These are phyloP conservation scores for Flaveria sonorensis DNA, from an alignment of 129 eudicot species.

Conservation along the genomic window DNA sequence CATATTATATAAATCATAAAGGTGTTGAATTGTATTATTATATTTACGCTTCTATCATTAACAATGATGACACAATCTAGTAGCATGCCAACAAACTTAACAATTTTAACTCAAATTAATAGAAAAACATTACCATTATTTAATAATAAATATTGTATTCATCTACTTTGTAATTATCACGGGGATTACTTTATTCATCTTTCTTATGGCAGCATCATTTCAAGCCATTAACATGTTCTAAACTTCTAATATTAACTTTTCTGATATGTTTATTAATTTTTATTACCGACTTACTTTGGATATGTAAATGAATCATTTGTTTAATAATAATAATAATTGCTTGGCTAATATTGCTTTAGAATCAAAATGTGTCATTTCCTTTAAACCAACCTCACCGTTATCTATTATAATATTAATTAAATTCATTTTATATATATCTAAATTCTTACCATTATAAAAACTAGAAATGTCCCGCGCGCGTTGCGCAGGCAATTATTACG, in stretches of 20 bases:
- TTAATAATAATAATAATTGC: slow-evolving; percentile 34
- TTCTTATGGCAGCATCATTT: slow-evolving; percentile 31
- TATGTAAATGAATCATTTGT: slow-evolving; percentile 18
- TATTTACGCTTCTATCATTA: slow-evolving; percentile 24
- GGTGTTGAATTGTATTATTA: slow-evolving; percentile 27
- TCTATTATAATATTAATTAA: slow-evolving; percentile 7
- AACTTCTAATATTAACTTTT: slow-evolving; percentile 29
- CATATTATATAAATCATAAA: slow-evolving; percentile 7
- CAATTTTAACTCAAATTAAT: background rate
- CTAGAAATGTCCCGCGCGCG: too few relatives aligned
- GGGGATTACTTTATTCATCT: slow-evolving; percentile 17
- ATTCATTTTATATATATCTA: background rate
- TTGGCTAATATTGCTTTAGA: slow-evolving; percentile 46
- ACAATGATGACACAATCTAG: slow-evolving; percentile 37
- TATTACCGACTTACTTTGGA: slow-evolving; percentile 46
- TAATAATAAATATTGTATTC: slow-evolving; percentile 20
- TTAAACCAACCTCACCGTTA: slow-evolving; percentile 14
- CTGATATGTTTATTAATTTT: slow-evolving; percentile 17
- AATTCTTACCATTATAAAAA: background rate
- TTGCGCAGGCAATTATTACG: too few relatives aligned
- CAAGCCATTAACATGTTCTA: slow-evolving; percentile 44
- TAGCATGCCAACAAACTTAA: slow-evolving; percentile 34
- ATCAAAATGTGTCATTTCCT: slow-evolving; percentile 39
- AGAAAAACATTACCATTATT: background rate
- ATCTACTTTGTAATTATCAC: slow-evolving; percentile 19